Percentiles rank a stretch among this genome's conserved stretches.
phyloP scores from a whole-genome alignment of 495 filamentous ascomycete genomes.

The Penicillium bovifimosum region DNA sequence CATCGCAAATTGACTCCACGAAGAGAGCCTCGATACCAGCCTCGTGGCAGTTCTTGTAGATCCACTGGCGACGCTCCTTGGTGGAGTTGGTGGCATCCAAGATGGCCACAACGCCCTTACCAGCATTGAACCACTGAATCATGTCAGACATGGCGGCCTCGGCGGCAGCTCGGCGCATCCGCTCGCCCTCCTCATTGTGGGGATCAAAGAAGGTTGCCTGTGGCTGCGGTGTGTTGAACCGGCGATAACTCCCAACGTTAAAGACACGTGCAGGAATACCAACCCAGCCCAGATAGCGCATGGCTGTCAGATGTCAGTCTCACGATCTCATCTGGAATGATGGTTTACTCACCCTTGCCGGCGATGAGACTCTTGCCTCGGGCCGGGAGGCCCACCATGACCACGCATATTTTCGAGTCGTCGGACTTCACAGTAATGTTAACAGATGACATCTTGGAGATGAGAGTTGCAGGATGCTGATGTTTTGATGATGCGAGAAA shows the following conservation, averaged over 20 bases:
- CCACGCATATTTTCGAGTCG: conserved; percentile 93
- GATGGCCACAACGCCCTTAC: conserved; percentile 76
- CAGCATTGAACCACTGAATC: conserved; percentile 76
- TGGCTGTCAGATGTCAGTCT: conserved; percentile 50
- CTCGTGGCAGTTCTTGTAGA: conserved; percentile 63
- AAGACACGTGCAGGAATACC: conserved; percentile 88
- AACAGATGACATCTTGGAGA: conserved; percentile 8
- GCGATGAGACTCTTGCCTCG: conserved; percentile 96
- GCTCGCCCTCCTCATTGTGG: conserved; percentile 82
- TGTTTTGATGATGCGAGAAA: neutral
- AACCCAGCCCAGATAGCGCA: conserved; percentile 93
- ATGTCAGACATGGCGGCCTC: conserved; percentile 88
- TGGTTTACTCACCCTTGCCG: conserved; percentile 68
- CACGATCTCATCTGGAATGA: neutral
- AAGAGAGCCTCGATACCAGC: conserved; percentile 86
- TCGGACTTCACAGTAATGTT: conserved; percentile 62
- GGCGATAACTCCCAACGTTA: conserved; percentile 94
- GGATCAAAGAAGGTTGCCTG: conserved; percentile 90
- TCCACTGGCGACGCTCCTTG: conserved; percentile 83
- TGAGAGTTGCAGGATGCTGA: neutral
- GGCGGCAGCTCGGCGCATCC: conserved; percentile 76
- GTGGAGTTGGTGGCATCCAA: conserved; percentile 95
- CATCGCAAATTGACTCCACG: conserved; percentile 92
- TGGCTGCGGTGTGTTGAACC: conserved; percentile 78
- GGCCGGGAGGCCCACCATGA: conserved; percentile 96